Percentiles rank a stretch among this genome's conserved stretches.
Conservation (phyloP, 805 yeast genomes). For the Sugiyamaella mastotermitis region DNA sequence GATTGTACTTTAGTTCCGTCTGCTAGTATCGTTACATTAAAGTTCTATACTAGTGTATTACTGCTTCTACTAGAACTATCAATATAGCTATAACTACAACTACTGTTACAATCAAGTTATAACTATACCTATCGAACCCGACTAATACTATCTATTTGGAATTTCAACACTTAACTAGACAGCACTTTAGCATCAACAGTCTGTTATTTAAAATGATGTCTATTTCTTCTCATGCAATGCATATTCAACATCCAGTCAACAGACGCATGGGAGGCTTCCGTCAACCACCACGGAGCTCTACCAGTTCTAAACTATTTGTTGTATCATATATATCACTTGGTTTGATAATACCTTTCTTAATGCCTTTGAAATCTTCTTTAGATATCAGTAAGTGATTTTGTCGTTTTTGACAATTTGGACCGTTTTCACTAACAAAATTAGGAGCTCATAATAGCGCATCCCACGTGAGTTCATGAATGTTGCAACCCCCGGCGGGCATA, state of each 20-base stretch:
- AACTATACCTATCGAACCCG: no score
- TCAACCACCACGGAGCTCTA: not conserved
- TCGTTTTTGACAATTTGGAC: not conserved
- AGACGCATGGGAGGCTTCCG: not conserved
- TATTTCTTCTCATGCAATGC: constrained; percentile 2
- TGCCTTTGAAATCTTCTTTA: constrained; percentile 25
- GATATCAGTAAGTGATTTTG: constrained; percentile 9
- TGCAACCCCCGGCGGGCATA: not conserved
- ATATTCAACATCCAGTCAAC: not conserved
- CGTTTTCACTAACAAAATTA: not conserved
- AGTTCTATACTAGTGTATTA: no score
- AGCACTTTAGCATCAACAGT: no score
- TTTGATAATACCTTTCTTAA: constrained; percentile 25
- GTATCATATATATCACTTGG: constrained; percentile 24
- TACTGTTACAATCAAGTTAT: no score
- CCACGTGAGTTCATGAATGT: not conserved
- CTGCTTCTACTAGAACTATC: no score
- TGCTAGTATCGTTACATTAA: no score
- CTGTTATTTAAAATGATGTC: constrained; percentile 5
- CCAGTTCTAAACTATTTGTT: constrained; percentile 12
- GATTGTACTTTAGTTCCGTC: no score
- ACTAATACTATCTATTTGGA: no score
- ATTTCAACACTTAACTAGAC: no score
- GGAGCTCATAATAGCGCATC: not conserved
- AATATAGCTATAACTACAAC: no score